phyloP scores from a whole-genome alignment of 495 filamentous ascomycete genomes.

The Cryomyces minteri region DNA sequence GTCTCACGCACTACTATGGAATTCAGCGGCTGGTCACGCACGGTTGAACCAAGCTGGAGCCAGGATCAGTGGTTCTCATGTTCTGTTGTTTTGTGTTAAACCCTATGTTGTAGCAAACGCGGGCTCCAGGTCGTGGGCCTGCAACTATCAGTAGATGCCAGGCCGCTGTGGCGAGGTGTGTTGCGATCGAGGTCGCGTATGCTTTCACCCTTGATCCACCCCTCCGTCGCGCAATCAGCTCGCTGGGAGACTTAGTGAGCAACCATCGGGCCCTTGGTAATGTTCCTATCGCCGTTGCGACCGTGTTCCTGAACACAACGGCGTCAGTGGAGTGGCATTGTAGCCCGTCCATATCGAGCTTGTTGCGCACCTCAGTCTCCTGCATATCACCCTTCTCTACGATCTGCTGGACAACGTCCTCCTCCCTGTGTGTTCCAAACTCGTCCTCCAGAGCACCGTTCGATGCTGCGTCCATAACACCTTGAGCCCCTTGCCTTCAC shows the following conservation, averaged over 20 bases:
- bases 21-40: no score
- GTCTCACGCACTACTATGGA: no score
- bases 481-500: conserved; percentile 69
- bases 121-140: no score
- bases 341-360: no score
- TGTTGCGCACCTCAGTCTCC: conserved; percentile 14
- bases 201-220: no score
- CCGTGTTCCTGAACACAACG: conserved; percentile 14
- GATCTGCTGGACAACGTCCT: conserved; percentile 63
- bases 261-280: conserved; percentile 22
- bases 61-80: no score
- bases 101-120: no score
- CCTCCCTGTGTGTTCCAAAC: conserved; percentile 63
- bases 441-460: conserved; percentile 60
- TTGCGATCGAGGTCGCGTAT: no score
- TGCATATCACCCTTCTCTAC: conserved; percentile 46
- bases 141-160: no score
- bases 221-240: neutral
- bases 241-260: conserved; percentile 17
- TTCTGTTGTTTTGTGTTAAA: no score
- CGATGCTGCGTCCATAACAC: conserved; percentile 55
- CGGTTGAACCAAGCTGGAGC: no score
- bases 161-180: no score
- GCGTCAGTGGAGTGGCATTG: neutral
- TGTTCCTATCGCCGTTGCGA: conserved; percentile 27